Base-by-base conservation (phyloP, 495 filamentous ascomycete species). In the Chaetomium cochliodes region DNA sequence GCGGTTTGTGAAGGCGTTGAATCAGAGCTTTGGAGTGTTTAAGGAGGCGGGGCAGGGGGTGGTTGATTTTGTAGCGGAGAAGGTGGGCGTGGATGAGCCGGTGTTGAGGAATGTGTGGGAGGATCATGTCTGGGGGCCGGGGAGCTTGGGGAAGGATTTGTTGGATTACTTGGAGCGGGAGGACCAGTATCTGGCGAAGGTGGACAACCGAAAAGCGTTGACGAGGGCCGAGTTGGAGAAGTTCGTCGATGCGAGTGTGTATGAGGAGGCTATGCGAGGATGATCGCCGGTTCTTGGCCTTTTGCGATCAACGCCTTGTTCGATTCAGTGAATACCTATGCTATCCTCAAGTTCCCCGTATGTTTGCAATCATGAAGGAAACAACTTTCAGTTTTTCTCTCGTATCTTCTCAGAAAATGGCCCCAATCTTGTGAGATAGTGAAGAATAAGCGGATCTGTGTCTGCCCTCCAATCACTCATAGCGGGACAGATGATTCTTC, bases 101-200 rank as follows among this genome's bases (percentile, higher is more conserved):
- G 68, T 80, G 28, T 57, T 82, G 28, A 63, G 73, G 60, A 72
- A 64, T 0, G 78, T 78, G 0, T 82, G 79, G 78, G 60, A 65
- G 11, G 76, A 75, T 28, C 78, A 80, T 62, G 68, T 55, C 9
- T 82, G 78, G 77, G 73, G 63, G 5, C 61, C 65, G 47, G 78
- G 74, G 11, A 65, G 63, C 15, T 64, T 73, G 64, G 70, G 70
- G 11, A 44, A 69, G 18, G 77, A 77, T 64, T 54, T 82, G 64
- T 5, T 79, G 20, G 74, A 77, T 54, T 69, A 75, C 18, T 55
- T 82, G 65, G 69, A 71, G 9, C 67, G 67, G 30, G 78, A 80
- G 65, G 79, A 82, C 51, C 58, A 70, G 68, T 80, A 70, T 53
- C 59, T 80, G 12, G 72, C 78, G 8, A 65, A 65, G 58, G 52